These are phyloP conservation scores for Mortierella sp. DNA, from an alignment of 371 early-diverging fungal genomes.

Conservation along the genomic window DNA sequence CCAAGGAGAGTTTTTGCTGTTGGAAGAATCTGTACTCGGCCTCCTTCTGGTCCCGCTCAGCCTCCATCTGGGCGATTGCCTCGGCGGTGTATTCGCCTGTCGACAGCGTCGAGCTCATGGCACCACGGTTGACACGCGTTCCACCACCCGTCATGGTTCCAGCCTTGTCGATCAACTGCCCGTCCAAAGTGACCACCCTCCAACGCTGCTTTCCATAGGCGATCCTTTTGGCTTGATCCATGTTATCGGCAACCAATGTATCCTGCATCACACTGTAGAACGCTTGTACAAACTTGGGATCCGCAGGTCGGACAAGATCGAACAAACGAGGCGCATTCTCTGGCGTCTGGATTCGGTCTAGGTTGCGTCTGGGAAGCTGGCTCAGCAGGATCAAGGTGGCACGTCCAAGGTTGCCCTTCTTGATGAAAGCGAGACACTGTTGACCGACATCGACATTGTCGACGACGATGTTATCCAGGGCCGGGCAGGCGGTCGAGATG, in stretches of 20 bases:
- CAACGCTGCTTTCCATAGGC: constrained; percentile 89
- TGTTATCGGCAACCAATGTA: constrained; percentile 92
- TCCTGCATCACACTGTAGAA: constrained; percentile 95
- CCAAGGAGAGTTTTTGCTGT: constrained; percentile 64
- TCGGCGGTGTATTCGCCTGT: constrained; percentile 72
- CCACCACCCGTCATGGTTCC: constrained; percentile 99
- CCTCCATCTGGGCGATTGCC: constrained; percentile 67
- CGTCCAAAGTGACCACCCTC: constrained; percentile 98
- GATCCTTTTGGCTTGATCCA: constrained; percentile 94
- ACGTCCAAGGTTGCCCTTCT: constrained; percentile 89
- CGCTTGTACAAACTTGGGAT: constrained; percentile 81
- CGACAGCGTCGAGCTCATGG: constrained; percentile 86
- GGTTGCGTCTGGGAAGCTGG: constrained; percentile 71
- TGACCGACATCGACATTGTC: constrained; percentile 95
- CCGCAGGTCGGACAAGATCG: constrained; percentile 90
- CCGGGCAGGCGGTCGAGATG: constrained; percentile 92
- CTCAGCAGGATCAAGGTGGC: constrained; percentile 94
- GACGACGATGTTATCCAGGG: constrained; percentile 95
- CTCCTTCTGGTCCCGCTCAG: constrained; percentile 72
- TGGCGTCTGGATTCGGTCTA: constrained; percentile 76
- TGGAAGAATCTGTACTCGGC: constrained; percentile 64
- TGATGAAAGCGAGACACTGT: constrained; percentile 93
- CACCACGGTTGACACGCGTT: constrained; percentile 77
- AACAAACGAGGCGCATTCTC: constrained; percentile 91
- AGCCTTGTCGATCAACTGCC: constrained; percentile 95